Evolutionary conservation across 2,329 filamentous ascomycete genomes (phyloP).

Genomic region (Fusarium sp.): DNA sequence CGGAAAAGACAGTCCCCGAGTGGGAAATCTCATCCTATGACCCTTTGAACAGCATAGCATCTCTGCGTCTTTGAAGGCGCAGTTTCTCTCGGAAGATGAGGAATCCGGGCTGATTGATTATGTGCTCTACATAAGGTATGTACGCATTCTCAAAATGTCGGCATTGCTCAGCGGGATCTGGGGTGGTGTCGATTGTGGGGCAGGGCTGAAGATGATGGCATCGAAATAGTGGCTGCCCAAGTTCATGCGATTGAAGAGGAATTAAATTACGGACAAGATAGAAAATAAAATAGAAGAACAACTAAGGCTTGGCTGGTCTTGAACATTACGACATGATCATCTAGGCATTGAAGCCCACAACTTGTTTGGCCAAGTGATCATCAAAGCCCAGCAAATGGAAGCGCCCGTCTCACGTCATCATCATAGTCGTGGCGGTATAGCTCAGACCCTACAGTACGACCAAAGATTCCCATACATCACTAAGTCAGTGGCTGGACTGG

Average conservation of each 20-base stretch:
- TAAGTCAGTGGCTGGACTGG: constrained; percentile 24
- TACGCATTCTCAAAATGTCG: neutral
- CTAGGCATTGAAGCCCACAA: constrained; percentile 3
- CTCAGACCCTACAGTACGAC: neutral
- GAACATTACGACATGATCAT: constrained; percentile 10
- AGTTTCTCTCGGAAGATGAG: constrained; percentile 19
- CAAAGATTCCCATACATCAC: constrained; percentile 8
- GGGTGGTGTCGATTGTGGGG: constrained; percentile 12
- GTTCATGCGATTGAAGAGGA: neutral
- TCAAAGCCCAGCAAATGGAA: constrained; percentile 26
- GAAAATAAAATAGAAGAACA: neutral
- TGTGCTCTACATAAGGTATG: too few relatives aligned
- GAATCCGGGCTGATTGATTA: constrained; percentile 8
- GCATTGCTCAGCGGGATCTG: constrained; percentile 1
- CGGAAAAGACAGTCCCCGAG: neutral
- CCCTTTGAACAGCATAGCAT: neutral
- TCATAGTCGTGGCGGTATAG: constrained; percentile 36
- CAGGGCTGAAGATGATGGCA: constrained; percentile 28
- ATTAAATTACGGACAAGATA: too few relatives aligned
- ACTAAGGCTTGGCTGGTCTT: neutral
- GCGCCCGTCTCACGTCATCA: constrained; percentile 46
- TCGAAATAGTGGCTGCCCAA: neutral
- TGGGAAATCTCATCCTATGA: neutral
- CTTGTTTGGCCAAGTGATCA: constrained; percentile 19
- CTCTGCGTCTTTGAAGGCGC: constrained; percentile 3